Base-by-base conservation (phyloP, 2,329 filamentous ascomycete species). In the Aureobasidium leucospermi region DNA sequence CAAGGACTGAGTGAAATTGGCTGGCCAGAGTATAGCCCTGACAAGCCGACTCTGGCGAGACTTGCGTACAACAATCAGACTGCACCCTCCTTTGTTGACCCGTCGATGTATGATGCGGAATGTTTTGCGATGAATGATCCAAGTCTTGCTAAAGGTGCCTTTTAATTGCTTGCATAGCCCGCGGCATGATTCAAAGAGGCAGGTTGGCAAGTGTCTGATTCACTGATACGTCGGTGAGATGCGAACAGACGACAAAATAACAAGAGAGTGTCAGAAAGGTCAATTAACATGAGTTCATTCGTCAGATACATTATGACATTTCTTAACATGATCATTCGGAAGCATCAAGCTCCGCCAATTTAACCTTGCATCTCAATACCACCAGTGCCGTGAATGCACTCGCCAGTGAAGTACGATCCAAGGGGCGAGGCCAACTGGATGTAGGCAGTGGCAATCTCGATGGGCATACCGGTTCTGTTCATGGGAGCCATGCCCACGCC, bases 21-120 rank as follows among this genome's bases (percentile, higher is more conserved):
- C 0, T 78, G 74, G 74, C 74, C 74, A 3, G 39, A 16, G 52
- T 78, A 70, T 29, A 48, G 41, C 4, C 28, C 53, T 6, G 29
- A 31, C 6, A 55, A 32, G 13, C 19, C 67, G 58, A 68, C 63
- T 6, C 53, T 74, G 46, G 53, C 70, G 15, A 61, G 65, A 23
- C 62, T 73, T 31, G 71, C 67, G 4, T 49, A 58, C 16, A 53
- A 63, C 9, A 72, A 74, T 39, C 46, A 45, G 4, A 63, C 67
- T 2, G 47, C 47, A n/a, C 48, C 63, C 3, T 53, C 53, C 1
- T 66, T 72, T 42, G 66, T 69, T 23, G 61, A 64, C 34, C 69
- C 70, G 2, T 63, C 43, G 0, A 47, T 63, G 8, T 72, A 67
- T 58, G 66, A 68, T 60, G 59, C 62, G 43, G 53, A 63, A 48